These are phyloP conservation scores for Pythium scleroteichum DNA, from an alignment of 352 stramenopile species.

Conservation along the genomic window DNA sequence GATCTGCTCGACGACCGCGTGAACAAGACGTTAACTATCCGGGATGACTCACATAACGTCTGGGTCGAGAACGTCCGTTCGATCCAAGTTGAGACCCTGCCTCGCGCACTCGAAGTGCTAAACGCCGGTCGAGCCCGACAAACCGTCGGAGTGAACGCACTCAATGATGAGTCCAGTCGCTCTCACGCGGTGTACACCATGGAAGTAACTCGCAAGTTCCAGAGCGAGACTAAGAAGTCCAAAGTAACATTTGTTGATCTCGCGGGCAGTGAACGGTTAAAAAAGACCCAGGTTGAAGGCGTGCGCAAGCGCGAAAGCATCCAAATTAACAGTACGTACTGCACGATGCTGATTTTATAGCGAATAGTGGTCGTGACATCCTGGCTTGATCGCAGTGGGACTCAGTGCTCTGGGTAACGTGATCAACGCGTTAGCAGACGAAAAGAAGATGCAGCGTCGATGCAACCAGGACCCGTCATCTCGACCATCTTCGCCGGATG, in stretches of 20 bases:
- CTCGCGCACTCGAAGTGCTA: conserved; percentile 47
- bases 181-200: conserved; percentile 67
- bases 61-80: conserved; percentile 48
- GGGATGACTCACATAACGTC: conserved; percentile 43
- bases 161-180: conserved; percentile 64
- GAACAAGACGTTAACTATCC: conserved; percentile 32
- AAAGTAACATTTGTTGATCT: conserved; percentile 70
- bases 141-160: conserved; percentile 40
- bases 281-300: conserved; percentile 59
- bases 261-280: conserved; percentile 54
- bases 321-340: conserved; percentile 51
- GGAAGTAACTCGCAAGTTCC: conserved; percentile 43
- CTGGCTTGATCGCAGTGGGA: conserved; percentile 29
- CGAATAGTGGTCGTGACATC: not conserved
- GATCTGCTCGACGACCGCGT: conserved; percentile 76
- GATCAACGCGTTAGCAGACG: conserved; percentile 56
- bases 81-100: conserved; percentile 35
- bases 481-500: conserved; percentile 23
- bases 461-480: conserved; percentile 20
- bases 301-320: conserved; percentile 53
- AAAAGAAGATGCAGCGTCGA: conserved; percentile 30
- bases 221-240: conserved; percentile 45
- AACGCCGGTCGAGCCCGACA: conserved; percentile 44
- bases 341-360: not conserved
- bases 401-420: conserved; percentile 53